Percentiles rank a stretch among this genome's conserved stretches.
phyloP scores from a whole-genome alignment of 164 flowering plant species.

The Kingdonia uniflora region DNA sequence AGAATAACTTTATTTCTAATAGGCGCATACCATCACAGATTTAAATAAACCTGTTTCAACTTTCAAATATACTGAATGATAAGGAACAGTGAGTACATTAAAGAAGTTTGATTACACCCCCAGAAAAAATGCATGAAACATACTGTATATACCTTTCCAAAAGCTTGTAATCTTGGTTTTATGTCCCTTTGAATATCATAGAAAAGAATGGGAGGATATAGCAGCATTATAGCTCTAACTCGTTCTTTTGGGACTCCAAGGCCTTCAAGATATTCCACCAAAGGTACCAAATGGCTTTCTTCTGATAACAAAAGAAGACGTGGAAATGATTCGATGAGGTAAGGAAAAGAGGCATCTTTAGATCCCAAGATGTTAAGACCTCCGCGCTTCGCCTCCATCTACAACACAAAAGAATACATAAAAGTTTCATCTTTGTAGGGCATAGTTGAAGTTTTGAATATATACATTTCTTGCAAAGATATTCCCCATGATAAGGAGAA shows the following conservation, averaged over 20 bases:
- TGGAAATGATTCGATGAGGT: conserved; percentile 71
- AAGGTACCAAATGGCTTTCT: conserved; percentile 42
- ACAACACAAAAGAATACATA: conserved; percentile 13
- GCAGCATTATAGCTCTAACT: conserved; percentile 38
- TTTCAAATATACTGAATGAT: neutral
- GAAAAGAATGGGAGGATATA: conserved; percentile 63
- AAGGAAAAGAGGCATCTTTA: conserved; percentile 45
- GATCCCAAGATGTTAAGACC: conserved; percentile 68
- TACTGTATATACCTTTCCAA: conserved; percentile 42
- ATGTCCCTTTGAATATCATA: conserved; percentile 37
- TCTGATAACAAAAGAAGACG: conserved; percentile 54
- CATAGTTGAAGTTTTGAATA: too few species aligned
- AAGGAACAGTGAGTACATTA: too few species aligned
- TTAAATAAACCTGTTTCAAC: too few species aligned
- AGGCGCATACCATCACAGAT: too few species aligned
- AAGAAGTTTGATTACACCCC: too few species aligned
- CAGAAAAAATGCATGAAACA: neutral
- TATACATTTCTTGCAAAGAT: too few species aligned
- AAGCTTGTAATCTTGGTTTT: conserved; percentile 32
- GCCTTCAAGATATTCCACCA: conserved; percentile 43
- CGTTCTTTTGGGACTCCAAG: conserved; percentile 43
- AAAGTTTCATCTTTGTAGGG: neutral
- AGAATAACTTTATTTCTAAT: too few species aligned
- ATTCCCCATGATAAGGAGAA: too few species aligned
- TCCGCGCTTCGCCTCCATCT: conserved; percentile 95